Base-by-base conservation (phyloP, 345 rosid genomes). In the Cardamine resedifolia region DNA sequence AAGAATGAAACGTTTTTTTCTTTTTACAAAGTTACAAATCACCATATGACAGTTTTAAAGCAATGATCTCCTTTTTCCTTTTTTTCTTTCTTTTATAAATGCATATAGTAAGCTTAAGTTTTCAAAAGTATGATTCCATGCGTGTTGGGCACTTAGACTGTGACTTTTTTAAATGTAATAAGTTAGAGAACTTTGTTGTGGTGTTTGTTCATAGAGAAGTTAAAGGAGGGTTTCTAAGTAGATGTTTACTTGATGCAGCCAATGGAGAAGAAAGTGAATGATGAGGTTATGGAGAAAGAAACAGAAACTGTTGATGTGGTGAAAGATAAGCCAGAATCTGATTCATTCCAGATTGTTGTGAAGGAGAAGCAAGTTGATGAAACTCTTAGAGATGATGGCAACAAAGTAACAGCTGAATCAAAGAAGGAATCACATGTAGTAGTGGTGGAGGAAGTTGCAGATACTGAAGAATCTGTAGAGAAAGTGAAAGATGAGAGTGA, bases 281-380 rank as follows among this genome's bases (percentile, higher is more conserved):
- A 72, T 53, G 66, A 72, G 52, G 27, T 44, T 3, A 38, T 77
- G 28, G 53, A 61, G 45, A 62, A 67, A 34, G 66, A 78, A 20
- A 70, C 64, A 10, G 74, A 53, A 69, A 34, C 10, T 31, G 70
- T 11, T 48, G 34, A 50, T 49, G 64, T 59, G 18, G 58, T 30
- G 20, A 33, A 49, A 62, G 67, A 57, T 57, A 31, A 16, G 23
- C 18, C 28, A 33, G 4, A 41, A 12, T 18, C 64, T 60, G 19
- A 12, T 60, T 38, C 20, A 23, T 8, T 36, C 43, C 56, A 48
- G 53, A 47, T 39, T 31, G 43, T 34, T 60, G 24, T 31, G 26
- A 67, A 18, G 65, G 21, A 43, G 7, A 55, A 3, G 20, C 34
- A 21, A 15, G 31, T 34, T 31, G 53, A 14, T 64, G 21, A 21